Conservation (phyloP, 208 protist genomes). For the Acanthamoeba royreba region DNA sequence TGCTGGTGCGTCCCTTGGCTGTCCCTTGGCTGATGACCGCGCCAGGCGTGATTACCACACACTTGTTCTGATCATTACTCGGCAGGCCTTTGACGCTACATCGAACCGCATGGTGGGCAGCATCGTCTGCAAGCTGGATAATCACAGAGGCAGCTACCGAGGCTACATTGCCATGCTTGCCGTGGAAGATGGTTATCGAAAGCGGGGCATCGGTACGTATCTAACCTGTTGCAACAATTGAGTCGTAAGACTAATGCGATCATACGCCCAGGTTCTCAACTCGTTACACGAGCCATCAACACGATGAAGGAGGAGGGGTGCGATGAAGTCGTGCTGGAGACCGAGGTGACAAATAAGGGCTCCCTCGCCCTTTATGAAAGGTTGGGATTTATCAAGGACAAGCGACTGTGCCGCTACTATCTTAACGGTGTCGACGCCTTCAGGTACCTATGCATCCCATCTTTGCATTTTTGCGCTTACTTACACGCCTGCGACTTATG, state of each 20-base stretch:
- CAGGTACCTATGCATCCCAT: constrained; percentile 61
- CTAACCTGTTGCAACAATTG: not conserved
- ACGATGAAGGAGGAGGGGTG: constrained; percentile 90
- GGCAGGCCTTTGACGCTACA: constrained; percentile 22
- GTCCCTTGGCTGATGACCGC: not conserved
- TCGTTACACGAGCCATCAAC: constrained; percentile 88
- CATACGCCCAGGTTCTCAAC: constrained; percentile 66
- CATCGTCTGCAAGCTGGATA: constrained; percentile 84
- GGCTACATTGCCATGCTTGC: constrained; percentile 98
- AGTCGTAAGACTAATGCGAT: not conserved
- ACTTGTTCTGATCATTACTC: not conserved
- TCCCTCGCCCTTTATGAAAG: constrained; percentile 93
- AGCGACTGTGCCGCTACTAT: constrained; percentile 81
- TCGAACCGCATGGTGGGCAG: constrained; percentile 83
- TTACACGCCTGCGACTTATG: not conserved
- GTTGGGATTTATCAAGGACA: constrained; percentile 93
- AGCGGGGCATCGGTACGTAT: constrained; percentile 84
- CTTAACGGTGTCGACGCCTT: constrained; percentile 92
- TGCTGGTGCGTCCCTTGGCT: constrained; percentile 76
- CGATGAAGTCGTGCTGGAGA: constrained; percentile 92
- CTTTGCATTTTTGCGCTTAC: not conserved
- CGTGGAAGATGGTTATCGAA: constrained; percentile 89
- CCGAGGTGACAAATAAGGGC: constrained; percentile 88
- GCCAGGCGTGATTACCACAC: not conserved
- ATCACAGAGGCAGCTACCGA: constrained; percentile 70